These are phyloP conservation scores for Bremia lactucae DNA, from an alignment of 352 stramenopile species.

Conservation along the genomic window DNA sequence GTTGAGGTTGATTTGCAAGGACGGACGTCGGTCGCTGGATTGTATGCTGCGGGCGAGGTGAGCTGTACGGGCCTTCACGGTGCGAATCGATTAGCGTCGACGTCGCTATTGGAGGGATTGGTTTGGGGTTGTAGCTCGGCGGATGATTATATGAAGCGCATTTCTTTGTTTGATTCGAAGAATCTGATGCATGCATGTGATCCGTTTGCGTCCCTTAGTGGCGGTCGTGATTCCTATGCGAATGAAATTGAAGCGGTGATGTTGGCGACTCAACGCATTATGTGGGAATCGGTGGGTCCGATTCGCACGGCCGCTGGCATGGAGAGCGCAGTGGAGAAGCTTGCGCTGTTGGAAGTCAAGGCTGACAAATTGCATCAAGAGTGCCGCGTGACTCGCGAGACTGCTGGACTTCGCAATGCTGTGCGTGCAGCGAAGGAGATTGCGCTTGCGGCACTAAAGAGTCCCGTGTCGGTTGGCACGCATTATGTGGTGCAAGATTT, in stretches of 20 bases:
- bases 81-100: conserved; percentile 90
- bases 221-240: conserved; percentile 27
- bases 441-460: conserved; percentile 68
- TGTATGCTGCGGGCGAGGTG: conserved; percentile 90
- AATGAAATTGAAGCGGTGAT: conserved; percentile 59
- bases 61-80: conserved; percentile 91
- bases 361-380: conserved; percentile 69
- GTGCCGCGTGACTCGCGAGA: conserved; percentile 56
- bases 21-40: conserved; percentile 56
- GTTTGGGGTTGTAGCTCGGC: conserved; percentile 89
- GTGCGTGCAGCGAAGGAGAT: conserved; percentile 82
- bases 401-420: conserved; percentile 82
- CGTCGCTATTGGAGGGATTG: conserved; percentile 88
- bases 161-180: conserved; percentile 8
- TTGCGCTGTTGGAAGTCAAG: conserved; percentile 69
- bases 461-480: conserved; percentile 75
- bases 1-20: conserved; percentile 85
- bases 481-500: conserved; percentile 80
- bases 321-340: conserved; percentile 61
- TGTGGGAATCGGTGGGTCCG: conserved; percentile 92
- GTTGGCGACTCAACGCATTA: conserved; percentile 61
- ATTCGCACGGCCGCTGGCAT: conserved; percentile 77
- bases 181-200: conserved; percentile 17
- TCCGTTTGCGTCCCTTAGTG: conserved; percentile 28
- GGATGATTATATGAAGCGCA: conserved; percentile 47